Conservation (phyloP, 2,329 filamentous ascomycete genomes). For the Hortaea werneckii region DNA sequence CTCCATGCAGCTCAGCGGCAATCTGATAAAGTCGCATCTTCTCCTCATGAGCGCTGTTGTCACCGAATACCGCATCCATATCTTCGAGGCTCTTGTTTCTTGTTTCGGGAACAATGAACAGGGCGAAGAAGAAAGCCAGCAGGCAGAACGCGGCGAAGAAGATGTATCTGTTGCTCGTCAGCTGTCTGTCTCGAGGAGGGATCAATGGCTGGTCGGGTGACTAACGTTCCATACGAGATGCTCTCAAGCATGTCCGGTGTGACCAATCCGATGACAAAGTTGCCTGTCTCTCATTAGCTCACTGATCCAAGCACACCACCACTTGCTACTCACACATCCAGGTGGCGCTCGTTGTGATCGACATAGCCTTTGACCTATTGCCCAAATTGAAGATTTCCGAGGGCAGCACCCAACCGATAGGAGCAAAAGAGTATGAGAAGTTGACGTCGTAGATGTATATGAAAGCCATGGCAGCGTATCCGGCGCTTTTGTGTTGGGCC, state of each 20-base stretch:
- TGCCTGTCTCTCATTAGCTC: background rate
- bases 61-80: slow-evolving; percentile 20
- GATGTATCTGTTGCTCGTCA: background rate
- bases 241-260: background rate
- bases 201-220: too few species aligned
- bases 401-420: background rate
- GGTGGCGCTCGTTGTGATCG: background rate
- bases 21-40: too few species aligned
- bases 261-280: background rate
- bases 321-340: background rate
- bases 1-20: too few species aligned
- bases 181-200: too few species aligned
- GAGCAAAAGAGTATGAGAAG: background rate
- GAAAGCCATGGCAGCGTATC: background rate
- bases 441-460: background rate
- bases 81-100: slow-evolving; percentile 11
- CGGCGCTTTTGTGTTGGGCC: background rate
- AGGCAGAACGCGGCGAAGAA: background rate
- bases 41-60: background rate
- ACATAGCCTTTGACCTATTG: background rate
- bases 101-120: slow-evolving; percentile 16
- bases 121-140: background rate
- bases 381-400: background rate
- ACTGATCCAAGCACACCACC: too few species aligned
- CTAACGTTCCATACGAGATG: too few species aligned